These are phyloP conservation scores for Monosporascus sp. DNA, from an alignment of 2,329 filamentous ascomycete genomes.

Conservation along the genomic window DNA sequence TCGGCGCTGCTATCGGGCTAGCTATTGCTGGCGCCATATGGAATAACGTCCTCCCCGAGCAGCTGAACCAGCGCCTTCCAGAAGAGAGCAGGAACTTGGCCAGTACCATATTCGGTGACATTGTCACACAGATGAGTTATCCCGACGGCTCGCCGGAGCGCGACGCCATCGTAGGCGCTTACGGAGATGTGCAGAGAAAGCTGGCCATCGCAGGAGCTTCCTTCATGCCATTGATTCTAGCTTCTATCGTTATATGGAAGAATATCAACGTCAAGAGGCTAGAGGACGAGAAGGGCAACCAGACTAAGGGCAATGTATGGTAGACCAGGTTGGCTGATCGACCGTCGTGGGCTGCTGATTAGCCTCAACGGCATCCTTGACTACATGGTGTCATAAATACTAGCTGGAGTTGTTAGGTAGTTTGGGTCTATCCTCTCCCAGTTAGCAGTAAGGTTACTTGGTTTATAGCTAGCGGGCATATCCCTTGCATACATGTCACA, in stretches of 20 bases:
- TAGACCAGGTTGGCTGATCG: constrained; percentile 7
- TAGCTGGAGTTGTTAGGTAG: no score
- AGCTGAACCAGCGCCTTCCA: constrained; percentile 37
- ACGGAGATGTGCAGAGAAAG: constrained; percentile 34
- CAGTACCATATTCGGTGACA: constrained; percentile 37
- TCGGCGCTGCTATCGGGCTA: constrained; percentile 53
- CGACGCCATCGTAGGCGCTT: constrained; percentile 53
- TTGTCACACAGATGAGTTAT: constrained; percentile 46
- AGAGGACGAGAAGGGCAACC: constrained; percentile 25
- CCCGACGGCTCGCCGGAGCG: constrained; percentile 41
- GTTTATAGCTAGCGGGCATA: no score
- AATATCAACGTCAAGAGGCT: constrained; percentile 34
- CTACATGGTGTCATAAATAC: no score
- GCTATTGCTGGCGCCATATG: constrained; percentile 58
- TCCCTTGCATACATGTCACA: no score
- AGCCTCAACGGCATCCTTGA: no score
- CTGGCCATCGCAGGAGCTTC: constrained; percentile 35
- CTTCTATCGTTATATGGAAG: constrained; percentile 31
- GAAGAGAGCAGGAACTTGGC: constrained; percentile 30
- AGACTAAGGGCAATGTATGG: constrained; percentile 31
- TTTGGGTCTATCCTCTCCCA: no score
- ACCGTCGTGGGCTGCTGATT: background rate
- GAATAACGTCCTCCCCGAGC: constrained; percentile 44
- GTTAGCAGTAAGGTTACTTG: no score
- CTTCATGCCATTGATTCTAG: constrained; percentile 29